Conservation (phyloP, 2,329 filamentous ascomycete genomes). For the Stemphylium vesicarium region DNA sequence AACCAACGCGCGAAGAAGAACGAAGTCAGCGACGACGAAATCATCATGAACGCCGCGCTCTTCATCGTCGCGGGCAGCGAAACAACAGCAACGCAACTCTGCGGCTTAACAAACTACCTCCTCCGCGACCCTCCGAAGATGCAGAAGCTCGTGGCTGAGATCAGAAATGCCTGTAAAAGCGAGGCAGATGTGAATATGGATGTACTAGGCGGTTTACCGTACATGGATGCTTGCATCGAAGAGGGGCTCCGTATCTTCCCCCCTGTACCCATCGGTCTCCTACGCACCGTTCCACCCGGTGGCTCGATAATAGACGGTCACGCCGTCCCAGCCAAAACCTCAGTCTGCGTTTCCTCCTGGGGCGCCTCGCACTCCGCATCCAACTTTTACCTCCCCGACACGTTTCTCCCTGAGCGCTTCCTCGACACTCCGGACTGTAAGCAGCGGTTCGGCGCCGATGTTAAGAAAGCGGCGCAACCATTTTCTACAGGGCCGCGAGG, state of each 20-base stretch:
- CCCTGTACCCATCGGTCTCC: conserved; percentile 52
- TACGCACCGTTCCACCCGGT: conserved; percentile 44
- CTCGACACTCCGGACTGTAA: conserved; percentile 30
- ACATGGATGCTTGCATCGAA: conserved; percentile 55
- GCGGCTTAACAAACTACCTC: conserved; percentile 40
- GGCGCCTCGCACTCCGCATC: conserved; percentile 35
- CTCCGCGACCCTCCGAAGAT: conserved; percentile 34
- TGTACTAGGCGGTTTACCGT: conserved; percentile 39
- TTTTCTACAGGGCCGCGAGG: conserved; percentile 41
- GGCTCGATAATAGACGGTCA: conserved; percentile 49
- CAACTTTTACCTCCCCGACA: conserved; percentile 44
- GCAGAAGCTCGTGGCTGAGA: conserved; percentile 33
- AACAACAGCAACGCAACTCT: conserved; percentile 44
- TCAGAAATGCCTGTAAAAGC: conserved; percentile 33
- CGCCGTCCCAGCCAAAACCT: conserved; percentile 43
- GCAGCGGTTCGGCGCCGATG: conserved; percentile 24
- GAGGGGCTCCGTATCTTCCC: conserved; percentile 57
- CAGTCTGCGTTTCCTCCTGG: conserved; percentile 37
- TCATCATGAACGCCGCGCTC: conserved; percentile 42
- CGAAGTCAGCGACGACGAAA: conserved; percentile 41
- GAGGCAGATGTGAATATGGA: conserved; percentile 45
- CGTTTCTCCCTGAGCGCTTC: conserved; percentile 47
- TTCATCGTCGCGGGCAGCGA: conserved; percentile 46
- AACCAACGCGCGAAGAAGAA: conserved; percentile 44
- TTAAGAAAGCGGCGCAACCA: conserved; percentile 40